A percentile compares a stretch with the other conserved stretches of the same genome.
Evolutionary conservation across 441 rosid species (phyloP).

Genomic region (Erysimum cheiri): DNA sequence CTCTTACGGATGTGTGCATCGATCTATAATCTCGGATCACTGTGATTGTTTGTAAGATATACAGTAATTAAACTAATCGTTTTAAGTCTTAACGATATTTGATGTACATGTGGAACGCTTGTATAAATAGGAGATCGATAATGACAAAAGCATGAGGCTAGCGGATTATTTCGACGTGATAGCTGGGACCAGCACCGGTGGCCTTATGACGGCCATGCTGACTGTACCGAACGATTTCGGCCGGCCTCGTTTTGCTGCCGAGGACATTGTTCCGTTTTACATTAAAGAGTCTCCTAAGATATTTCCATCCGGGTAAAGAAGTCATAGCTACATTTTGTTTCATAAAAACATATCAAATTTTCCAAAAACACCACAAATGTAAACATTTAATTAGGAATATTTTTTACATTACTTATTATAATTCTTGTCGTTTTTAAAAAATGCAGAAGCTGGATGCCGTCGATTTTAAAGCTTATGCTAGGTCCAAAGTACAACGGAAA

Average conservation of each 20-base stretch:
- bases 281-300: conserved; percentile 45
- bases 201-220: conserved; percentile 58
- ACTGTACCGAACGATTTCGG: conserved; percentile 48
- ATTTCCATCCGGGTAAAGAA: conserved; percentile 48
- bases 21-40: too few relatives aligned
- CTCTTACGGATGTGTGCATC: too few relatives aligned
- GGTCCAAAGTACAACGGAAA: conserved; percentile 68
- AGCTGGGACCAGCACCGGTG: conserved; percentile 65
- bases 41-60: too few relatives aligned
- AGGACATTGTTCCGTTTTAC: conserved; percentile 55
- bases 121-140: neutral
- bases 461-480: neutral
- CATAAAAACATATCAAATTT: too few relatives aligned
- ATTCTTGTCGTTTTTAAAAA: neutral
- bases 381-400: too few relatives aligned
- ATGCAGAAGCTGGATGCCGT: neutral
- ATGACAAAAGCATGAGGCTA: conserved; percentile 40
- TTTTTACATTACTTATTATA: too few relatives aligned
- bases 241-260: conserved; percentile 50
- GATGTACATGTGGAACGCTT: neutral
- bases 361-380: too few relatives aligned
- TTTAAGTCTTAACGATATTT: neutral
- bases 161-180: conserved; percentile 61
- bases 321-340: too few relatives aligned
- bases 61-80: too few relatives aligned